phyloP scores from a whole-genome alignment of 352 stramenopile genomes.

The Phytophthora ramorum region DNA sequence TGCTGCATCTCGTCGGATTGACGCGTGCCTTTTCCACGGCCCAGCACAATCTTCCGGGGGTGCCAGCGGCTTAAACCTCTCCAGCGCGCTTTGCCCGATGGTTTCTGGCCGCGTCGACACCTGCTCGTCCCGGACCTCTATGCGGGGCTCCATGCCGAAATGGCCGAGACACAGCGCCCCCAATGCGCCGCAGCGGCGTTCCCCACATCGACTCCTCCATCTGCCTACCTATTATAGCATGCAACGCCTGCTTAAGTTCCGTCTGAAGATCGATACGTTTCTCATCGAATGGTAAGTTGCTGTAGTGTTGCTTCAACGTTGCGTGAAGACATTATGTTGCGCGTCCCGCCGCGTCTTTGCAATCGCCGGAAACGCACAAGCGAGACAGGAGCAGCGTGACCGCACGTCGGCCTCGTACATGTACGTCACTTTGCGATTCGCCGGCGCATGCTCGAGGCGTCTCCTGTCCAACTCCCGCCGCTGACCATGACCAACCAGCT shows the following conservation, averaged over 20 bases:
- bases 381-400: too few species aligned
- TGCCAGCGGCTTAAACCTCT: background rate
- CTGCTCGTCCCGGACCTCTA: background rate
- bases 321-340: background rate
- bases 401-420: background rate
- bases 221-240: too few species aligned
- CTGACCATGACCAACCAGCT: conserved; percentile 39
- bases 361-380: too few species aligned
- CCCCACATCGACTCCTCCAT: too few species aligned
- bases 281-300: too few species aligned
- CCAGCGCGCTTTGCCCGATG: conserved; percentile 7
- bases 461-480: background rate
- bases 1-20: conserved; percentile 19
- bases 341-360: conserved; percentile 2
- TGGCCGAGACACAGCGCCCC: too few species aligned
- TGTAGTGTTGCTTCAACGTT: background rate
- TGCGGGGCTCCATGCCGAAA: too few species aligned
- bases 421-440: conserved; percentile 28
- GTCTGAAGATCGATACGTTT: too few species aligned
- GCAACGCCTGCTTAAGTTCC: too few species aligned
- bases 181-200: too few species aligned
- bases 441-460: conserved; percentile 15
- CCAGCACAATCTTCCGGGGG: conserved; percentile 19
- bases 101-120: conserved; percentile 2
- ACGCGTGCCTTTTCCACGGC: conserved; percentile 7